Evolutionary conservation across 495 filamentous ascomycete genomes (phyloP), one percentile per base, ranked within the genome.

Genomic region (Neurospora hispaniola): DNA sequence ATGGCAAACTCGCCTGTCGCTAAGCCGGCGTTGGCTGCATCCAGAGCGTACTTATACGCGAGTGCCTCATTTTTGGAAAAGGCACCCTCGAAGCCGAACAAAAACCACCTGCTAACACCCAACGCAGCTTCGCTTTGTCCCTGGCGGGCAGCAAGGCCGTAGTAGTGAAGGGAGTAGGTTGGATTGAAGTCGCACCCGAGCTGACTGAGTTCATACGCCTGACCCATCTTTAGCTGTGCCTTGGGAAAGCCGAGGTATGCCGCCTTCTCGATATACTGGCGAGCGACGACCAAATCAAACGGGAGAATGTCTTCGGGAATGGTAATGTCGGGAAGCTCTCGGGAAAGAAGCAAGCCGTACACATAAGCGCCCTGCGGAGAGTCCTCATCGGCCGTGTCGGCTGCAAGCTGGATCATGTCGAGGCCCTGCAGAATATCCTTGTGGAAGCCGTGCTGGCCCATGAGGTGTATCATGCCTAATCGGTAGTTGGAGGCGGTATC

Each of bases 31-130:
- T 88, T 83, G 40, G 96, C 94, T 5, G 96, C 96, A 66, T 94
- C 88, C 71, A 94, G 89, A 35, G 96, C 96, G 78, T 97, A 98
- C 38, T 87, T 90, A 79, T 92, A 99, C 6, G 96, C 96, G 11
- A 98, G 84, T 75, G 92, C 90, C 81, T 99, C 96, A 77, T 97
- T 98, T 85, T 98, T 98, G 48, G 92, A 88, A 78, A 99, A 98
- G 7, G 94, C 85, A 35, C 89, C 89, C 78, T 98, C 94, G 75
- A 94, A 93, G 9, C 96, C 96, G 78, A 96, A 98, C 38, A 99
- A 85, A 81, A 98, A 98, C 96, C 96, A 99, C 81, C 98, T 96
- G 78, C 94, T 98, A 73, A 99, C 95, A 35, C 94, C 93, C 88
- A 99, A 94, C 70, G 97, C 93, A 1, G 95, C 96, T 77, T 98